These are phyloP conservation scores for Melampsora americana DNA, from an alignment of 1,284 basidiomycete species.

Conservation along the genomic window DNA sequence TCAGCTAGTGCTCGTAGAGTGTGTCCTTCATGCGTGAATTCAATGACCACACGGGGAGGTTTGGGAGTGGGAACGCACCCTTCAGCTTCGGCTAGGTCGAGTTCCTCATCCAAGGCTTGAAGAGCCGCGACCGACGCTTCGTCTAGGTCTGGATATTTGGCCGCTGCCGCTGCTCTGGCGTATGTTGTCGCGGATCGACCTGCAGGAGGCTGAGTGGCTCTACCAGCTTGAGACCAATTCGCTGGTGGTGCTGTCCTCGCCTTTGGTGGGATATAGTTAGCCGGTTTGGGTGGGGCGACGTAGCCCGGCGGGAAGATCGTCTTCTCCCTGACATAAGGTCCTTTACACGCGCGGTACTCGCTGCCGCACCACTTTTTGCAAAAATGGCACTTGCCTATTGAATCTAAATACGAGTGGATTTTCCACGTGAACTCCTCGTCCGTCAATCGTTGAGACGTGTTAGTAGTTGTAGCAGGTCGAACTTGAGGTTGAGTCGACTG, in stretches of 20 bases:
- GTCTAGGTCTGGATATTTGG: not conserved
- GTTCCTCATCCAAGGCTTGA: not conserved
- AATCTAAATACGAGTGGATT: constrained; percentile 9
- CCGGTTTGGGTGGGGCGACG: not conserved
- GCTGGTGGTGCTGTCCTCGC: not conserved
- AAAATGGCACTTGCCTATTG: not conserved
- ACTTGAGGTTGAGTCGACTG: too few relatives aligned
- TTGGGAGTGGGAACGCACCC: not conserved
- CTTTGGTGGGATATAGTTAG: not conserved
- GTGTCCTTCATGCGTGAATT: not conserved
- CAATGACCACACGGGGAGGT: not conserved
- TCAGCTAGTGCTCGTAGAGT: not conserved
- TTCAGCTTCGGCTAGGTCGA: not conserved
- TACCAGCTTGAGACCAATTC: not conserved
- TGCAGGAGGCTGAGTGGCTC: not conserved
- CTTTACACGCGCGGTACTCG: too few relatives aligned
- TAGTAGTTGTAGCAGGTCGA: too few relatives aligned
- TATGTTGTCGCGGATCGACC: not conserved
- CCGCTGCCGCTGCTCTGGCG: not conserved
- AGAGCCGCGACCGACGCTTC: too few relatives aligned
- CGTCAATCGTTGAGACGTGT: not conserved
- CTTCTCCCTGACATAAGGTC: too few relatives aligned
- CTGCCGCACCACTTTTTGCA: constrained; percentile 15
- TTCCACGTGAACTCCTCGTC: constrained; percentile 9
- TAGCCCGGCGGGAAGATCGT: constrained; percentile 1